Evolutionary conservation across 2,329 filamentous ascomycete species (phyloP), one percentile per base, ranked within the genome.

Genomic region (Zymoseptoria crescenta): DNA sequence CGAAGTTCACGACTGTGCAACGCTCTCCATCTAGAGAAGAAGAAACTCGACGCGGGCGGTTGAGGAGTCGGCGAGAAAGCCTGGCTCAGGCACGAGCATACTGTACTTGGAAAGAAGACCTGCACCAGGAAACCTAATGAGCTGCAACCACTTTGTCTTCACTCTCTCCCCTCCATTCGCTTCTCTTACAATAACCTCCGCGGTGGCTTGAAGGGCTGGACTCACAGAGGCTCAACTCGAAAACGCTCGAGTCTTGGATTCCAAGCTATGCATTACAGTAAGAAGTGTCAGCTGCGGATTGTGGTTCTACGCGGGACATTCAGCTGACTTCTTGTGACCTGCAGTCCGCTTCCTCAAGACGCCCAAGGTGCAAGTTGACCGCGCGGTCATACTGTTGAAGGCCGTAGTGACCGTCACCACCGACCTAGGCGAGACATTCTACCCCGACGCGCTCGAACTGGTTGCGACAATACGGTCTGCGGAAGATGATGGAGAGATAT

Each of bases 341-440:
- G 30, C 52, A 70, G 70, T 89, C 67, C 85, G 86, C 61, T 87
- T 88, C 66, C 77, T 89, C 65, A 88, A 88, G 67, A 75, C 82
- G 1, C 86, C 87, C 8, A 76, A 77, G 57, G 73, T 80, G 49
- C 67, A 70, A 49, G 70, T 73, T 59, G 74, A 77, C 56, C 60
- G 68, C 27, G 74, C 75, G 29, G 66, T 67, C 16, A 69, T 78
- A 58, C 70, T 72, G 16, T 72, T 84, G 58, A 80, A 75, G 60
- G 74, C 79, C 53, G 75, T 84, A 29, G 75, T 88, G 59, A 86
- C 85, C 48, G 79, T 89, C 68, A 86, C 85, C 9, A 88, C 85
- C 24, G 87, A 89, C 68, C 76, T 89, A 7, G 87, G 87, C 19
- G 85, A 88, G 66, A 79, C 79, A 0, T 86, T 87, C 68, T 78